Base-by-base conservation (phyloP, 1,284 basidiomycete genomes). In the Microbotryum scabiosae region DNA sequence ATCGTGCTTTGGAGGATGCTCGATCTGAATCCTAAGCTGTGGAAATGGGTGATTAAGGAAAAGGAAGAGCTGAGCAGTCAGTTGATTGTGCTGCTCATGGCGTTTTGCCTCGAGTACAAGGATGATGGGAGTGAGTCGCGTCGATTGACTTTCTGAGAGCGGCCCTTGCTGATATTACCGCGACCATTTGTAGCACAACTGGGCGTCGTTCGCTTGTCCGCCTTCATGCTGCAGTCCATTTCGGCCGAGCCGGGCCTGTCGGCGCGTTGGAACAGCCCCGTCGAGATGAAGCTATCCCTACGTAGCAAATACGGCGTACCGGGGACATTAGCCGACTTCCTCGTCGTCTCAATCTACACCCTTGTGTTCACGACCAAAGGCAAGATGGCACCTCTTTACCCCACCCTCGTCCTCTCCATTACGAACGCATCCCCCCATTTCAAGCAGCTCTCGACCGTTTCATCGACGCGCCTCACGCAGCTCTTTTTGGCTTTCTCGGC, bases 151-250 rank as follows among this genome's bases (percentile, higher is more conserved):
- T 21, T 72, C 30, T 25, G 53, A 12, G 58, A 61, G 28, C 69
- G 30, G 8, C 30, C 47, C 66, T 70, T 36, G 61, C 55, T 56
- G 43, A 28, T 64, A 32, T 50, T 64, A 73, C 41, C 66, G 56
- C 64, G 48, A 51, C 57, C 46, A 63, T 53, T 18, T 28, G 56
- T 70, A 86, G 89, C 93, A 60, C 85, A 93, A 78, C 87, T 96
- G 70, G 93, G 91, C 0, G 77, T 97, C 28, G 90, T 92, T 69
- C 83, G 93, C 51, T 84, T 90, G 4, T 79, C 94, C 36, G 89
- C 90, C 3, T 97, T 96, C 75, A 86, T 97, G 62, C 78, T 97
- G 5, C 94, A 98, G 73, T 87, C 89, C 5, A 76, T 97, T 21
- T 92, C 91, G 4, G 85, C 90, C 0, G 89, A 96, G 69, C 79